Conservation (phyloP, 805 yeast species). For the Yamadazyma laniorum region DNA sequence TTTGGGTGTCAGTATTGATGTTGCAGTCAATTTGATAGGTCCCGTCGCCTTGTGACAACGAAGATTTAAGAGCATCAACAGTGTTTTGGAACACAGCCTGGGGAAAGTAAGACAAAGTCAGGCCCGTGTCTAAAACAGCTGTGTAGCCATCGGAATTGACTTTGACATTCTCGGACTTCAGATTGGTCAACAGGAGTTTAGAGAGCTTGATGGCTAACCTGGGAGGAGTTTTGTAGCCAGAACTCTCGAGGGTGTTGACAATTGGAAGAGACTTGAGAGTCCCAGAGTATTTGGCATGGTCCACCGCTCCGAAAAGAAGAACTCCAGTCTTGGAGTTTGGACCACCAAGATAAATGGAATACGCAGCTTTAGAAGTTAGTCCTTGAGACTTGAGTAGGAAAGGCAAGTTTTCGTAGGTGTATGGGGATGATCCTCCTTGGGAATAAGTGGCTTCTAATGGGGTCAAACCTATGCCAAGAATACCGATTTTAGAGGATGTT, state of each 20-base stretch:
- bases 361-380: constrained; percentile 29
- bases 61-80: constrained; percentile 40
- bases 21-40: constrained; percentile 49
- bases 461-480: constrained; percentile 68
- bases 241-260: constrained; percentile 38
- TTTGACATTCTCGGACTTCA: constrained; percentile 12
- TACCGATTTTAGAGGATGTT: constrained; percentile 66
- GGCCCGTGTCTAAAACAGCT: constrained; percentile 36
- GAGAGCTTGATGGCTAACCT: constrained; percentile 50
- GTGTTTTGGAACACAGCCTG: constrained; percentile 27
- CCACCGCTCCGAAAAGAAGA: constrained; percentile 44
- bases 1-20: constrained; percentile 15
- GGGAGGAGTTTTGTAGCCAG: constrained; percentile 38
- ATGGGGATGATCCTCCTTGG: constrained; percentile 9
- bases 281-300: constrained; percentile 40
- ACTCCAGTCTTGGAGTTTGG: constrained; percentile 26
- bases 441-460: constrained; percentile 62
- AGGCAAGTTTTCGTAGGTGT: constrained; percentile 41
- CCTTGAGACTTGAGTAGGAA: constrained; percentile 32
- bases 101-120: constrained; percentile 46
- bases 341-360: constrained; percentile 37
- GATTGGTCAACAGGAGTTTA: constrained; percentile 23
- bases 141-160: constrained; percentile 19
- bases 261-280: constrained; percentile 23
- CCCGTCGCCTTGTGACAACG: constrained; percentile 39